These are phyloP conservation scores for Dacryopinax spathularia DNA, from an alignment of 768 basidiomycete genomes.

Conservation along the genomic window DNA sequence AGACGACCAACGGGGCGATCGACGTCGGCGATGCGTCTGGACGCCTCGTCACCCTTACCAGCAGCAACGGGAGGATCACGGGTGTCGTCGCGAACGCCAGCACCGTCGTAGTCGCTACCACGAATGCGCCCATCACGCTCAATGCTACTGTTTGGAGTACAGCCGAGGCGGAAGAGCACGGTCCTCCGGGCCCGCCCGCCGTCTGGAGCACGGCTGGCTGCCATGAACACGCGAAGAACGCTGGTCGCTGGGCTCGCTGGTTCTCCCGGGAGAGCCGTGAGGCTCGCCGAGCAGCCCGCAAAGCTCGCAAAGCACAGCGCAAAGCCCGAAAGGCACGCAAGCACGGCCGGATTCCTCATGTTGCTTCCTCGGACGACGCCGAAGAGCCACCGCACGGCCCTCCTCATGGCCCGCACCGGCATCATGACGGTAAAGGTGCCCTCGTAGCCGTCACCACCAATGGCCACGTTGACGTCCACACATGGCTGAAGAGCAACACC, in stretches of 20 bases:
- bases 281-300: not conserved
- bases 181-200: no score
- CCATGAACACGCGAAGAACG: not conserved
- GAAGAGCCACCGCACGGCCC: not conserved
- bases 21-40: not conserved
- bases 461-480: not conserved
- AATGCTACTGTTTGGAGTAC: not conserved
- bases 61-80: not conserved
- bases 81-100: not conserved
- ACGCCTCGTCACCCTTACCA: not conserved
- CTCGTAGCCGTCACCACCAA: not conserved
- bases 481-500: slow-evolving; percentile 3
- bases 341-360: not conserved
- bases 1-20: not conserved
- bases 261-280: not conserved
- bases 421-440: not conserved
- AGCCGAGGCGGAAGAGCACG: not conserved
- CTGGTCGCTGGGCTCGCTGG: not conserved
- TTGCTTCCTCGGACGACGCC: not conserved
- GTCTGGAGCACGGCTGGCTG: not conserved
- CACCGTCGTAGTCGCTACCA: not conserved
- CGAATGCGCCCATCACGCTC: not conserved
- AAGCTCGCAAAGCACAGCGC: not conserved
- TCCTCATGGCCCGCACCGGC: not conserved
- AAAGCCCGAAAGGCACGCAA: not conserved